Evolutionary conservation across 495 filamentous ascomycete genomes (phyloP), one percentile per base, ranked within the genome.

Genomic region (Bacidia rubella): DNA sequence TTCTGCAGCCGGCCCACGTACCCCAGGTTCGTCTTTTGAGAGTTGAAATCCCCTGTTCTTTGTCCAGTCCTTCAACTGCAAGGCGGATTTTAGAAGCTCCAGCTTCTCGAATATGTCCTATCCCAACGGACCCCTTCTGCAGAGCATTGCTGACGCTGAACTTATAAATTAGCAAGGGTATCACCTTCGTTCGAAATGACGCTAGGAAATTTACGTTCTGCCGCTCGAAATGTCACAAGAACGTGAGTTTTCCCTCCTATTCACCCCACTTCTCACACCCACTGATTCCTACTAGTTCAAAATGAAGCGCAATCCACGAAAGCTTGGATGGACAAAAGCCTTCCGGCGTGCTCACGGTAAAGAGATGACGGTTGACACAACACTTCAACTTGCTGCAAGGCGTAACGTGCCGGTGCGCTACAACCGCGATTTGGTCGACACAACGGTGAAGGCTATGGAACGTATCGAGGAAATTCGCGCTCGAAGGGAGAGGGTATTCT

Each of bases 381-480:
- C 90, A 3, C 83, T 99, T 49, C 80, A 85, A 62, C 95, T 99
- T 75, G 81, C 88, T 51, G 81, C 83, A 51, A 86, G 88, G 59
- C 85, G 93, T 70, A 95, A 97, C 74, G 78, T 95, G 49, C 92
- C 92, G 60, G 79, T 92, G 52, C 86, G 88, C 62, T 98, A 98
- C 82, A 82, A 94, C 76, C 82, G 92, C 66, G 85, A 94, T 53
- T 77, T 92, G 47, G 82, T 94, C 24, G 78, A 79, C 51, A 85
- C 81, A 59, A 97, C 92, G 12, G 75, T 97, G 66, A 80, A 80
- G 57, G 90, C 90, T 51, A 98, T 98, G 86, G 74, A 86, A 69
- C 80, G 92, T 51, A 82, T 98, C 57, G 71, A 77, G 63, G 89
- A 98, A 73, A 93, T 97, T 66, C 77, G 87, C 43, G 66, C 74